These are phyloP conservation scores for Leishmania lainsoni DNA, from an alignment of 208 protist genomes.

Conservation along the genomic window DNA sequence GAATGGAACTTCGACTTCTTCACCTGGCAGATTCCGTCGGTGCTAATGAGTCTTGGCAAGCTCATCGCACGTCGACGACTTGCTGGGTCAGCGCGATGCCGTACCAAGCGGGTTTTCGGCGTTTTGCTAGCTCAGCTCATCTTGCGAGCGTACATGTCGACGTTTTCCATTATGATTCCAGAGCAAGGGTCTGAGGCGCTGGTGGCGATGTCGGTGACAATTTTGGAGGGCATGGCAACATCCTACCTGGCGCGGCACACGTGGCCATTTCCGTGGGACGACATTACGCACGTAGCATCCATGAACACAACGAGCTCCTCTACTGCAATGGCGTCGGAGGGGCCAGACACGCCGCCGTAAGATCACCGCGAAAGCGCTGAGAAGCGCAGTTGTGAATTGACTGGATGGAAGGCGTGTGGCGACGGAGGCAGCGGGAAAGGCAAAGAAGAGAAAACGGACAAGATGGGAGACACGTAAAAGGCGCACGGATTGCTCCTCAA, in stretches of 20 bases:
- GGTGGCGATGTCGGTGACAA: constrained; percentile 42
- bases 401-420: neutral
- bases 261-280: constrained; percentile 56
- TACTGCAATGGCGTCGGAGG: constrained; percentile 29
- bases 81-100: constrained; percentile 41
- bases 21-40: constrained; percentile 74
- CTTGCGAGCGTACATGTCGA: constrained; percentile 65
- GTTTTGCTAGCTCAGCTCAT: constrained; percentile 66
- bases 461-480: neutral
- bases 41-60: constrained; percentile 66
- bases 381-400: constrained; percentile 12
- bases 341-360: constrained; percentile 14
- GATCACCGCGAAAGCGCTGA: constrained; percentile 1
- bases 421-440: neutral
- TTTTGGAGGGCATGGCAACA: constrained; percentile 58
- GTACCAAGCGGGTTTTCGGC: constrained; percentile 64
- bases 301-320: constrained; percentile 26
- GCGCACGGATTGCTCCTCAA: neutral
- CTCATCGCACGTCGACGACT: constrained; percentile 55
- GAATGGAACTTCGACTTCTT: constrained; percentile 89
- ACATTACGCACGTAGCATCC: constrained; percentile 1
- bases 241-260: constrained; percentile 73
- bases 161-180: constrained; percentile 85
- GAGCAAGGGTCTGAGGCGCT: constrained; percentile 53
- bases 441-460: neutral